These are phyloP conservation scores for Pythium periplocum DNA, from an alignment of 352 stramenopile species.

Conservation along the genomic window DNA sequence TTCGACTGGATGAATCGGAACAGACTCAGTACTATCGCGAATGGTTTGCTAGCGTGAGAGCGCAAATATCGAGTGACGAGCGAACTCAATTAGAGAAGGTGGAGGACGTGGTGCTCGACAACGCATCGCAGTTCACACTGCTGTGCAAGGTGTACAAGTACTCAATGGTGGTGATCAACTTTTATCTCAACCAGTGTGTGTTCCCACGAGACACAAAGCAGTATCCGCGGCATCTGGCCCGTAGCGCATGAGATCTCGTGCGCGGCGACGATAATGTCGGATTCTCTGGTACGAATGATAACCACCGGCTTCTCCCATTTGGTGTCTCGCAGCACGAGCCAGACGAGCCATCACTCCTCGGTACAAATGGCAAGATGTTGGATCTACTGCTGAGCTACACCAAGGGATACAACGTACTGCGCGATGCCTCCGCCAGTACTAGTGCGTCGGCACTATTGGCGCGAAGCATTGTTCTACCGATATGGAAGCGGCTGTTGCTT, in stretches of 20 bases:
- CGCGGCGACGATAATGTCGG: constrained; percentile 53
- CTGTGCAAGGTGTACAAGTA: constrained; percentile 46
- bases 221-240: constrained; percentile 57
- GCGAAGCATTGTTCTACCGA: neutral
- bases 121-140: constrained; percentile 54
- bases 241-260: constrained; percentile 82
- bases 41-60: constrained; percentile 53
- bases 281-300: constrained; percentile 91
- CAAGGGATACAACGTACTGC: constrained; percentile 29
- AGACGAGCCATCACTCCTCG: constrained; percentile 35
- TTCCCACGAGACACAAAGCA: constrained; percentile 81
- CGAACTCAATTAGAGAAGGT: constrained; percentile 41
- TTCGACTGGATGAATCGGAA: constrained; percentile 60
- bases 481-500: constrained; percentile 42
- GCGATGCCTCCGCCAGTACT: too few species aligned
- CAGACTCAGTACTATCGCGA: constrained; percentile 54
- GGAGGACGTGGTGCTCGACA: constrained; percentile 66
- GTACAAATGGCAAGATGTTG: constrained; percentile 88
- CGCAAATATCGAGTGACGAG: constrained; percentile 8
- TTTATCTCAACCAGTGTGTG: constrained; percentile 79
- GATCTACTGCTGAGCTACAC: constrained; percentile 49
- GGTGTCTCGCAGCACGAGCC: constrained; percentile 64
- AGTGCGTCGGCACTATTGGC: neutral
- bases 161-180: constrained; percentile 79
- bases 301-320: constrained; percentile 66